Evolutionary conservation across 2,329 filamentous ascomycete species (phyloP).

Genomic region (Dothiorella sarmentorum): DNA sequence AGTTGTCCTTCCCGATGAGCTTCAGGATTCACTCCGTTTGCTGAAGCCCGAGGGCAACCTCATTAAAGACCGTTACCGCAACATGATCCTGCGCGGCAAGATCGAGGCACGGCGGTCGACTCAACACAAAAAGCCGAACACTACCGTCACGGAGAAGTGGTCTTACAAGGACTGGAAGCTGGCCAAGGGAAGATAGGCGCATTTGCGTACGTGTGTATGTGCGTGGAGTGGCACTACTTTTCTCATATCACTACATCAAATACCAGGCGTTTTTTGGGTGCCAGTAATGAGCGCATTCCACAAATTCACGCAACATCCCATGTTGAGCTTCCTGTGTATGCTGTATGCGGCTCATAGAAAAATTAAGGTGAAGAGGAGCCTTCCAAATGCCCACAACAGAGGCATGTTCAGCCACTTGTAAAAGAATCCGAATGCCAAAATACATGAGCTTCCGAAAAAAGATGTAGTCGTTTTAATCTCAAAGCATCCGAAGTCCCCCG

Average conservation of each 20-base stretch:
- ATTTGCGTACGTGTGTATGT: too few species aligned
- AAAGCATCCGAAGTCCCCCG: too few species aligned
- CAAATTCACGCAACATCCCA: too few species aligned
- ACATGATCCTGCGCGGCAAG: constrained; percentile 81
- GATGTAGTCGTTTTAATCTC: too few species aligned
- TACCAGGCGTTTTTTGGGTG: background rate
- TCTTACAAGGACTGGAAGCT: constrained; percentile 89
- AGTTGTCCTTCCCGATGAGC: constrained; percentile 49
- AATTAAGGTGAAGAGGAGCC: too few species aligned
- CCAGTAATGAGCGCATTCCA: background rate
- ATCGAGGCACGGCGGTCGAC: constrained; percentile 78
- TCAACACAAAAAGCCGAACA: constrained; percentile 79
- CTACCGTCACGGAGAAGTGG: constrained; percentile 91
- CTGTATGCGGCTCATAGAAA: too few species aligned
- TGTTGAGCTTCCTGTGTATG: too few species aligned
- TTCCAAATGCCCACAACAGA: too few species aligned
- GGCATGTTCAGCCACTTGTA: too few species aligned
- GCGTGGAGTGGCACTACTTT: background rate
- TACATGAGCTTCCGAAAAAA: too few species aligned
- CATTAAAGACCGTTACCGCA: constrained; percentile 87
- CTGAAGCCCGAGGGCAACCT: constrained; percentile 92
- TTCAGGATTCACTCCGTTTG: constrained; percentile 48
- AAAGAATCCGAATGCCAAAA: too few species aligned
- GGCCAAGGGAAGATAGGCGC: constrained; percentile 4
- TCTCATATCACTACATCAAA: background rate